phyloP scores from a whole-genome alignment of 2,329 filamentous ascomycete species.

The Aspergillus neotritici region DNA sequence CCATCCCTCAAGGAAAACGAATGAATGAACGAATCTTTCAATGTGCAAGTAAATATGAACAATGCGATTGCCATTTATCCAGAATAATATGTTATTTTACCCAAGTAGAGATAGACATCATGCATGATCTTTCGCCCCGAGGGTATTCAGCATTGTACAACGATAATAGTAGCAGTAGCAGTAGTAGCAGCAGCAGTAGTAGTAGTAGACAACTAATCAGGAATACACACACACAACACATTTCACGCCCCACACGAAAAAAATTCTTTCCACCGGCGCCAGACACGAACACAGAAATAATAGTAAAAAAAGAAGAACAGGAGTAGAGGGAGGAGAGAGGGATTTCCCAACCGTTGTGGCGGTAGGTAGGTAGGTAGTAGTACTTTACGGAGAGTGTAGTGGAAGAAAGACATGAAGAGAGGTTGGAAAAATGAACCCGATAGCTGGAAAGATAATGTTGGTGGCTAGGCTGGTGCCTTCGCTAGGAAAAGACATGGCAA shows the following conservation, averaged over 20 bases:
- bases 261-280: conserved; percentile 24
- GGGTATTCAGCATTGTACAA: conserved; percentile 37
- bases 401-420: conserved; percentile 20
- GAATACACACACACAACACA: conserved; percentile 15
- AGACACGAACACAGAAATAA: conserved; percentile 8
- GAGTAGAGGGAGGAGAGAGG: neutral
- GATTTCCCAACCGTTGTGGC: no score
- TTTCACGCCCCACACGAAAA: conserved; percentile 15
- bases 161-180: conserved; percentile 2
- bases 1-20: neutral
- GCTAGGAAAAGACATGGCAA: conserved; percentile 14
- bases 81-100: conserved; percentile 11
- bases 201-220: no score
- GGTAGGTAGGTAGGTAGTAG: conserved; percentile 1
- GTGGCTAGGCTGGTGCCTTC: conserved; percentile 10
- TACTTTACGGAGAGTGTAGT: conserved; percentile 18
- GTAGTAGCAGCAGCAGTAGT: no score
- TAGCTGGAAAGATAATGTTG: conserved; percentile 6
- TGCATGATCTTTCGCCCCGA: conserved; percentile 23
- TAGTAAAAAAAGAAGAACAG: conserved; percentile 4
- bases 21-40: neutral
- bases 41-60: no score
- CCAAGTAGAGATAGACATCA: conserved; percentile 14
- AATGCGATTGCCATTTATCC: neutral
- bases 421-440: conserved; percentile 11